Conservation (phyloP, 108 stramenopile species). For the Fragilaria crotonensis region DNA sequence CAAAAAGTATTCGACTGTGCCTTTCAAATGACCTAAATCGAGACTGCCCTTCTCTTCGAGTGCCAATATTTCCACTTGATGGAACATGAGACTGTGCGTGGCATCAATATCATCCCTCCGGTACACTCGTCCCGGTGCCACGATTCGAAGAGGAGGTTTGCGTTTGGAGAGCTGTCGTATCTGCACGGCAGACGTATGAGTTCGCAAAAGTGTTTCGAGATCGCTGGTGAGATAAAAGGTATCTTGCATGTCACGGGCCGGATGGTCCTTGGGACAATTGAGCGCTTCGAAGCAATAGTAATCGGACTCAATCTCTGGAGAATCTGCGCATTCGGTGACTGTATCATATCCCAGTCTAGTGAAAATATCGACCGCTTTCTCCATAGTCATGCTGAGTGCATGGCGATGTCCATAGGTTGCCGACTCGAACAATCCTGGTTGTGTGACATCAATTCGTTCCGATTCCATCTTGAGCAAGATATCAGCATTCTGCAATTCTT, state of each 20-base stretch:
- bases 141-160: conserved; percentile 63
- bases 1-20: conserved; percentile 60
- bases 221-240: conserved; percentile 87
- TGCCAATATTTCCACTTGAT: conserved; percentile 88
- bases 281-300: conserved; percentile 64
- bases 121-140: conserved; percentile 92
- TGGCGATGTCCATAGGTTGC: conserved; percentile 28
- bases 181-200: conserved; percentile 96
- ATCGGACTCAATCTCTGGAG: conserved; percentile 42
- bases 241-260: conserved; percentile 79
- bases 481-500: conserved; percentile 15
- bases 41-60: conserved; percentile 35
- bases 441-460: conserved; percentile 39
- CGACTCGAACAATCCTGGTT: conserved; percentile 18
- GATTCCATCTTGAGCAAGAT: conserved; percentile 23
- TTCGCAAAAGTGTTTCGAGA: conserved; percentile 65
- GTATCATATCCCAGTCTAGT: conserved; percentile 39
- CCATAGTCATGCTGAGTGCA: conserved; percentile 44
- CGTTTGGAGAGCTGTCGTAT: conserved; percentile 61
- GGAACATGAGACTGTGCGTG: conserved; percentile 92
- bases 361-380: conserved; percentile 41
- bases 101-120: conserved; percentile 94
- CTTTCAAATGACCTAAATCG: conserved; percentile 51
- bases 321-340: conserved; percentile 29
- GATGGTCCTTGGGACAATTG: conserved; percentile 85